Base-by-base conservation (phyloP, 345 rosid species). In the Salix udensis region DNA sequence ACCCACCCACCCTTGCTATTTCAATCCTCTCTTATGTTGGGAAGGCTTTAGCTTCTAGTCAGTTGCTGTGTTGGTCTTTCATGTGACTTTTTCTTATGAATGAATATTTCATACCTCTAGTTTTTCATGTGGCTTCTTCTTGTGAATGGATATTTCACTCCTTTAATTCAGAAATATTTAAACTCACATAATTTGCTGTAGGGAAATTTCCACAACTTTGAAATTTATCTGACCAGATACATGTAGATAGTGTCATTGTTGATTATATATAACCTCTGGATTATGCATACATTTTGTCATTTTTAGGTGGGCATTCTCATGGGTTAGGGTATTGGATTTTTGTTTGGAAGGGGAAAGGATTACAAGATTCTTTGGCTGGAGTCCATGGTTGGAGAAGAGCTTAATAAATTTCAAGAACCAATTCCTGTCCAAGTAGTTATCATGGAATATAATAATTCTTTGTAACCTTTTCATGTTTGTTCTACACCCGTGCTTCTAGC, bases 181-280 rank as follows among this genome's bases (percentile, higher is more conserved):
- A 52, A 6, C 26, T 24, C 53, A 14, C 26, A 9, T 60, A 34
- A 15, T 24, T 26, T 67, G 72, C 15, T 14, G 52, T 3, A 12
- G 52, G 52, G 52, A 46, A 46, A 46, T 79, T n/a, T 46, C 23
- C 55, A 44, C 72, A 62, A 30, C 31, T 10, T 60, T 71, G 70
- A 48, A 61, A 30, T 52, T 48, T 55, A 19, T 4, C 65, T 62
- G 6, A 7, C 24, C 12, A 53, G 2, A 53, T 30, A 66, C 50
- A 30, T 80, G 46, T 42, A 12, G 53, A 39, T 78, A 55, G 19
- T 75, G 37, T 42, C 52, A 28, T 37, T 10, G 70, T 65, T 53
- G 68, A 23, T 24, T 60, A 69, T 39, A 28, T 65, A 26, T 73
- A 64, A 14, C 6, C 52, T 14, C 18, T 46, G 19, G 18, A 46